These are phyloP conservation scores for Ambrosiella beaveri DNA, from an alignment of 2,329 filamentous ascomycete species.

Conservation along the genomic window DNA sequence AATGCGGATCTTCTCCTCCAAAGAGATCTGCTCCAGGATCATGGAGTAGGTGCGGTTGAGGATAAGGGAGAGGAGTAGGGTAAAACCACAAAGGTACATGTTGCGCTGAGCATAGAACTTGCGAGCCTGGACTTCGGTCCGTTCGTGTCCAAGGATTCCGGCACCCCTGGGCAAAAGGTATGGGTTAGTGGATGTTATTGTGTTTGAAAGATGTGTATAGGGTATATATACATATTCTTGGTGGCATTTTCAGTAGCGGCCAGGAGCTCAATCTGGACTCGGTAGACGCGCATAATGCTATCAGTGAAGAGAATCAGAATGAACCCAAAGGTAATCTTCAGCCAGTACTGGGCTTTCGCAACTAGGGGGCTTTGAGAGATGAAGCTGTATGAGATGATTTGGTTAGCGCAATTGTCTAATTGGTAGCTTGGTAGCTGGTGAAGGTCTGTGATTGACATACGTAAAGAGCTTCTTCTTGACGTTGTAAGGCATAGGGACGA, in stretches of 20 bases:
- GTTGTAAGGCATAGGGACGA: slow-evolving; percentile 77
- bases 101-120: slow-evolving; percentile 99
- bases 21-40: slow-evolving; percentile 78
- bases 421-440: not conserved
- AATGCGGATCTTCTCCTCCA: slow-evolving; percentile 80
- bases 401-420: not conserved
- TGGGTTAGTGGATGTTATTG: not conserved
- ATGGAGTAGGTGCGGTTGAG: slow-evolving; percentile 98
- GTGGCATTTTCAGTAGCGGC: slow-evolving; percentile 46
- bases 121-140: slow-evolving; percentile 95
- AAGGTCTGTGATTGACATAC: slow-evolving; percentile 24
- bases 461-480: slow-evolving; percentile 71
- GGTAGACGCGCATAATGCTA: slow-evolving; percentile 88
- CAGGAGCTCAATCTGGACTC: slow-evolving; percentile 78
- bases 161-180: slow-evolving; percentile 23
- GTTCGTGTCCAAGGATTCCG: slow-evolving; percentile 73
- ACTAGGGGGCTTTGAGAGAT: slow-evolving; percentile 74
- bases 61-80: slow-evolving; percentile 94
- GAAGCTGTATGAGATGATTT: slow-evolving; percentile 41
- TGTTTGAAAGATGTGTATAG: not conserved
- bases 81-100: slow-evolving; percentile 99
- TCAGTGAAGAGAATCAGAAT: slow-evolving; percentile 96
- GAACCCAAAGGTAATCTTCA: slow-evolving; percentile 99
- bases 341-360: slow-evolving; percentile 87
- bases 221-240: slow-evolving; percentile 23